These are phyloP conservation scores for Salix udensis DNA, from an alignment of 345 rosid genomes.

Conservation along the genomic window DNA sequence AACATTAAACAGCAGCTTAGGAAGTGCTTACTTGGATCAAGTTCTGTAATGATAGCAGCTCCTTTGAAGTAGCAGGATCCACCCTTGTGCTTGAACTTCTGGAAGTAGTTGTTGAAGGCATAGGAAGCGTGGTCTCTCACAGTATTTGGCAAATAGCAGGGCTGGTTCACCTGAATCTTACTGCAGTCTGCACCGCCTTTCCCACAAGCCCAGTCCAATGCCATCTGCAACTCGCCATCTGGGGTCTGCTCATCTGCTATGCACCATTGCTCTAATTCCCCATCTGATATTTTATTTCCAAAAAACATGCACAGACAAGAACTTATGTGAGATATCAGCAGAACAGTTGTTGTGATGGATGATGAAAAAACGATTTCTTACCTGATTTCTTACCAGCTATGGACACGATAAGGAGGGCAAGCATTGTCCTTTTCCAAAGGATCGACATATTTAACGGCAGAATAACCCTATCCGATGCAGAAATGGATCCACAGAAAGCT, in stretches of 20 bases:
- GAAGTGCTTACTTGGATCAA: conserved; percentile 63
- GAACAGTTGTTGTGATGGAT: too few relatives aligned
- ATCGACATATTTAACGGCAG: conserved; percentile 32
- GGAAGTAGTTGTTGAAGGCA: conserved; percentile 77
- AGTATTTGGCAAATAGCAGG: conserved; percentile 73
- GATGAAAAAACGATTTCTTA: conserved; percentile 6
- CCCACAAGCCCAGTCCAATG: conserved; percentile 72
- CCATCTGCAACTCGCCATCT: conserved; percentile 55
- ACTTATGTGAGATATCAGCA: not conserved
- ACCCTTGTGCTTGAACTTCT: conserved; percentile 51
- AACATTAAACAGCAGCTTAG: not conserved
- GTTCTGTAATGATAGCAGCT: conserved; percentile 66
- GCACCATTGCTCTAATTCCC: conserved; percentile 71
- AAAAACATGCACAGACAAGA: not conserved
- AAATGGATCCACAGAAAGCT: not conserved
- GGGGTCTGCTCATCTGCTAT: conserved; percentile 72
- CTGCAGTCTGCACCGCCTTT: conserved; percentile 63
- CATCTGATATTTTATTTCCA: conserved; percentile 24
- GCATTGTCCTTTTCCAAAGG: conserved; percentile 38
- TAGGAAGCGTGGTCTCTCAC: conserved; percentile 63
- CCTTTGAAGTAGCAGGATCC: conserved; percentile 81
- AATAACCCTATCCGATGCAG: not conserved
- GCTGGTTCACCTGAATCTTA: conserved; percentile 46
- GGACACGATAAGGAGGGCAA: conserved; percentile 37
- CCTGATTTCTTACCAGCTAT: conserved; percentile 39